Percentiles rank a stretch among this genome's conserved stretches.
These are phyloP conservation scores for Myrmaecium sp. DNA, from an alignment of 2,329 filamentous ascomycete genomes.

Conservation along the genomic window DNA sequence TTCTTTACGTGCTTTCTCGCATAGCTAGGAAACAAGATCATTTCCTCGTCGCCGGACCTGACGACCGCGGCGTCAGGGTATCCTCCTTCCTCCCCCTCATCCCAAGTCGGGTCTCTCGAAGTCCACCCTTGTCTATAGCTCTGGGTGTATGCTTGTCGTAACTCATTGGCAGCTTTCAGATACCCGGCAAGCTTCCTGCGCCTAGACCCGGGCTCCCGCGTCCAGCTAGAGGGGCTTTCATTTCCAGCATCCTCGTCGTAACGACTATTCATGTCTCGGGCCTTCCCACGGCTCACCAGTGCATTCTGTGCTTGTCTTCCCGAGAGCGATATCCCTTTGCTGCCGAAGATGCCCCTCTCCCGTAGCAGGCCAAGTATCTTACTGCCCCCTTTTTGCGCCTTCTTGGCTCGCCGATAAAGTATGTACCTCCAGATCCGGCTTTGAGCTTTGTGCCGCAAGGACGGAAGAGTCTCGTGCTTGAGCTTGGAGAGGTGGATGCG, in stretches of 20 bases:
- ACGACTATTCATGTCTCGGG: constrained; percentile 4
- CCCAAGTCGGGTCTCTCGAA: constrained; percentile 25
- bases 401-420: constrained; percentile 39
- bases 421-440: constrained; percentile 62
- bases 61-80: constrained; percentile 78
- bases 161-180: constrained; percentile 53
- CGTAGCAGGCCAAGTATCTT: constrained; percentile 14
- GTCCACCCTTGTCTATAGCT: constrained; percentile 33
- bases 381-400: constrained; percentile 13
- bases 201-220: constrained; percentile 48
- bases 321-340: no score
- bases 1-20: constrained; percentile 51
- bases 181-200: constrained; percentile 63
- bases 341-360: no score
- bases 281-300: constrained; percentile 6
- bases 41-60: constrained; percentile 67
- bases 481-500: constrained; percentile 51
- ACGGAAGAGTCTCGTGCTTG: constrained; percentile 57
- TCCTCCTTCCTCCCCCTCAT: constrained; percentile 36
- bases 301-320: no score
- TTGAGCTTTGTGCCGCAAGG: constrained; percentile 54
- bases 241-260: background rate
- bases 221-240: constrained; percentile 1
- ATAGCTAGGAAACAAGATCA: constrained; percentile 92
- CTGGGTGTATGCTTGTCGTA: constrained; percentile 49